phyloP scores from a whole-genome alignment of 1,284 basidiomycete species.

The Mycosarcoma mackinlayi region DNA sequence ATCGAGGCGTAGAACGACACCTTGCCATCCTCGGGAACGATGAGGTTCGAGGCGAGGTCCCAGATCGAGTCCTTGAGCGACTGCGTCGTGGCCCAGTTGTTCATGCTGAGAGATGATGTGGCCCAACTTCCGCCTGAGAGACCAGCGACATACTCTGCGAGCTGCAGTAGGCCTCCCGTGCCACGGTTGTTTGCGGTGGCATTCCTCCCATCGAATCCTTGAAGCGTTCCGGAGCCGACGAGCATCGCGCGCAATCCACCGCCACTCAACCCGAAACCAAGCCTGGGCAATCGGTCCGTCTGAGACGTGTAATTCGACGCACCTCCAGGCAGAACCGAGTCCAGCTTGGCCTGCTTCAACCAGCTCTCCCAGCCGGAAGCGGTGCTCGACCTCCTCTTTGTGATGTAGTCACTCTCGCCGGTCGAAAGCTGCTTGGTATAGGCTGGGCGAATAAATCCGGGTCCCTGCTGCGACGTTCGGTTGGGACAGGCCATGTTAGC shows the following conservation, averaged over 20 bases:
- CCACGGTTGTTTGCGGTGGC: conserved; percentile 57
- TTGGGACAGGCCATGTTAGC: conserved; percentile 57
- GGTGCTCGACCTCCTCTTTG: conserved; percentile 29
- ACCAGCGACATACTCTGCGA: conserved; percentile 64
- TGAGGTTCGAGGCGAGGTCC: conserved; percentile 70
- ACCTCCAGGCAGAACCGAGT: conserved; percentile 50
- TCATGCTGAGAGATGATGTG: conserved; percentile 55
- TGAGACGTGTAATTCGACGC: conserved; percentile 51
- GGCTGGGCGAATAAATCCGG: conserved; percentile 58
- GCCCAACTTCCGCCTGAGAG: conserved; percentile 66
- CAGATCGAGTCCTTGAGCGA: conserved; percentile 62
- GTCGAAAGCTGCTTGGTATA: conserved; percentile 40
- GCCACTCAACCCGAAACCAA: conserved; percentile 70
- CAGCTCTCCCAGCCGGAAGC: conserved; percentile 50
- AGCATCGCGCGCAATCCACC: conserved; percentile 72
- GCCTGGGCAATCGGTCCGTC: conserved; percentile 58
- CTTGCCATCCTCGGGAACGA: conserved; percentile 69
- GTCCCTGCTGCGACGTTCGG: conserved; percentile 31
- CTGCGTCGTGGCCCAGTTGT: conserved; percentile 62
- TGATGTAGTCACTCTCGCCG: conserved; percentile 54
- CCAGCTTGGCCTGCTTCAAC: conserved; percentile 51
- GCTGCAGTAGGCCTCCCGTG: conserved; percentile 64
- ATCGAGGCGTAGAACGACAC: conserved; percentile 69
- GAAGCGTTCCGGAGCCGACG: conserved; percentile 53
- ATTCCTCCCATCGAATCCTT: conserved; percentile 63